Base-by-base conservation (phyloP, 2,329 filamentous ascomycete species). In the Lasiodiplodia sp. region DNA sequence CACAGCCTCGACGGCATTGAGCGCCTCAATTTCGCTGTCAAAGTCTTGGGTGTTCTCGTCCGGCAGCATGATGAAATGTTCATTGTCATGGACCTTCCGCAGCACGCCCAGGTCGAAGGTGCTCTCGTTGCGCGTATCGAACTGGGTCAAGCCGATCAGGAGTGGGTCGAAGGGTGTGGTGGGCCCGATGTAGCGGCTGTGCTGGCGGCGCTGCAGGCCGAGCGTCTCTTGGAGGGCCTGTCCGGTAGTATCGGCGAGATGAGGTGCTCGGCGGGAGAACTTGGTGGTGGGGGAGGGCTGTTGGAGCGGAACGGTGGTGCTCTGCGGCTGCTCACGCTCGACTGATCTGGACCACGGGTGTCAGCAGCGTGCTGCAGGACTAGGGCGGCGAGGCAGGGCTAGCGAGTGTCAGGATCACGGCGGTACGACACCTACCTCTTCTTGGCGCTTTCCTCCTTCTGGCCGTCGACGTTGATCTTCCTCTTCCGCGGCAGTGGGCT, bases 131-230 rank as follows among this genome's bases (percentile, higher is more conserved):
- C 92, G 90, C 37, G 90, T 90, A 80, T 95, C 91, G 78, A 94
- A 94, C 6, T 89, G 86, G 25, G 92, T 94, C 25, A 95, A 85
- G 73, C 92, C 92, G 79, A 95, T 92, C 67, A 96, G 85, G n/a
- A 90, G 90, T 18, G 92, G 91, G 77, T 96, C 92, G 76, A 94
- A 93, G 74, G 94, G 91, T 63, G 92, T 94, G 63, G 92, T 95
- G 69, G 91, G 88, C 31, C 92, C 92, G 73, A 96, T 92, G 76
- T 95, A 93, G 80, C 93, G 91, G 81, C 91, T 93, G 78, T 91
- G 93, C 70, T 91, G 89, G 78, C 93, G 90, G 75, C 88, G 84
- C 77, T 95, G 92, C 72, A 96, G 85, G 69, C 92, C 92, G 69
- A 96, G 72, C 14, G 82, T 83, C 75, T 85, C 82, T 71, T 83